phyloP scores from a whole-genome alignment of 2,329 filamentous ascomycete species.

The Alternaria postmessia region DNA sequence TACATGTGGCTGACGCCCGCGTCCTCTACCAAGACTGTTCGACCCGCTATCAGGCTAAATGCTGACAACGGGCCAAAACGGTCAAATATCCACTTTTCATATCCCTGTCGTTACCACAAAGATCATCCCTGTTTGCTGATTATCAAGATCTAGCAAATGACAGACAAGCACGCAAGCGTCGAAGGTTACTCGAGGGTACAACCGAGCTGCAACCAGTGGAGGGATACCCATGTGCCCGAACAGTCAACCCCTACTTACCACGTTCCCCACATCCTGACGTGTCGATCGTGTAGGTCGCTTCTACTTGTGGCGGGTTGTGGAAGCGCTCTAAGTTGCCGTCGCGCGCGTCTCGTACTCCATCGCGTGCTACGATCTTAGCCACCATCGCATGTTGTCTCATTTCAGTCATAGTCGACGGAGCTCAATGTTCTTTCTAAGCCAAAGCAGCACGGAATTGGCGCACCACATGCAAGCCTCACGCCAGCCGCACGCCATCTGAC shows the following conservation, averaged over 20 bases:
- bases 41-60: slow-evolving; percentile 40
- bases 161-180: slow-evolving; percentile 18
- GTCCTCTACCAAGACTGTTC: slow-evolving; percentile 25
- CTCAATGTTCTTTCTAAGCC: slow-evolving; percentile 13
- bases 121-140: slow-evolving; percentile 22
- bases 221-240: slow-evolving; percentile 30
- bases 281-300: slow-evolving; percentile 40
- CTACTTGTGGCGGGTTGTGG: slow-evolving; percentile 26
- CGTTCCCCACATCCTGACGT: slow-evolving; percentile 43
- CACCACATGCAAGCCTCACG: slow-evolving; percentile 33
- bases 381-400: slow-evolving; percentile 27
- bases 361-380: slow-evolving; percentile 26
- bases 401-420: slow-evolving; percentile 27
- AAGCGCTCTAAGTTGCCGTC: slow-evolving; percentile 25
- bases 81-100: slow-evolving; percentile 27
- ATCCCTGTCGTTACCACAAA: slow-evolving; percentile 27
- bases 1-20: slow-evolving; percentile 33
- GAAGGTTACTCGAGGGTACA: slow-evolving; percentile 40
- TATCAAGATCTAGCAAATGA: slow-evolving; percentile 33
- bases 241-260: slow-evolving; percentile 26
- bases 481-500: slow-evolving; percentile 24
- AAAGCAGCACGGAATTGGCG: slow-evolving; percentile 23
- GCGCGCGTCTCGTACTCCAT: slow-evolving; percentile 24
- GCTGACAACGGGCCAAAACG: slow-evolving; percentile 27
- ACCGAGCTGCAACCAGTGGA: slow-evolving; percentile 18